phyloP scores from a whole-genome alignment of 139 green algal species.

The Penium margaritaceum region DNA sequence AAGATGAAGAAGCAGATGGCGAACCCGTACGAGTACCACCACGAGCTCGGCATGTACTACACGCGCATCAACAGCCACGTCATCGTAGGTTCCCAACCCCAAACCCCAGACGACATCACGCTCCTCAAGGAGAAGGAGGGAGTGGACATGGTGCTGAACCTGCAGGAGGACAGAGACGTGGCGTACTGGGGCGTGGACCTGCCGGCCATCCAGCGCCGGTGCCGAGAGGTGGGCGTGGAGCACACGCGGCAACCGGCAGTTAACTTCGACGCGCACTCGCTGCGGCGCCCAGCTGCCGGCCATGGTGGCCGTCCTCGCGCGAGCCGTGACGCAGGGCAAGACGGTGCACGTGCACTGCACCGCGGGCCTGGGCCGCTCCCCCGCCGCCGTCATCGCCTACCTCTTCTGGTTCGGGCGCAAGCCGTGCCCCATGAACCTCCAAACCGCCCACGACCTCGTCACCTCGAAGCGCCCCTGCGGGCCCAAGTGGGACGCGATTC shows the following conservation, averaged over 20 bases:
- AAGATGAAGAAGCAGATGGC: constrained; percentile 19
- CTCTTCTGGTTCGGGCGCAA: constrained; percentile 45
- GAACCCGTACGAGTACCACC: constrained; percentile 31
- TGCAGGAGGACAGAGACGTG: constrained; percentile 47
- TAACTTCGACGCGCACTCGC: constrained; percentile 42
- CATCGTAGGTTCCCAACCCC: constrained; percentile 44
- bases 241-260: constrained; percentile 17
- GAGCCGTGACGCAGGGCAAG: not conserved
- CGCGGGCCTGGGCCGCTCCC: constrained; percentile 45
- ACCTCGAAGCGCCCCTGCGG: constrained; percentile 46
- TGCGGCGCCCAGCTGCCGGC: constrained; percentile 23
- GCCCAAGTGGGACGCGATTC: constrained; percentile 50
- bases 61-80: constrained; percentile 27
- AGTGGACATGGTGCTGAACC: constrained; percentile 42
- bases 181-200: constrained; percentile 46
- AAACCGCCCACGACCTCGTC: constrained; percentile 43
- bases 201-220: not conserved
- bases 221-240: not conserved
- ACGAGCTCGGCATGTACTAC: constrained; percentile 46
- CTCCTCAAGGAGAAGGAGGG: constrained; percentile 27
- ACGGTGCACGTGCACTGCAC: constrained; percentile 48
- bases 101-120: constrained; percentile 30
- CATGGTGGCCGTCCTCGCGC: constrained; percentile 21
- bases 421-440: not conserved
- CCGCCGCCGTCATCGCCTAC: constrained; percentile 42